phyloP scores from a whole-genome alignment of 2,329 filamentous ascomycete species.

The Albifimbria verrucaria region DNA sequence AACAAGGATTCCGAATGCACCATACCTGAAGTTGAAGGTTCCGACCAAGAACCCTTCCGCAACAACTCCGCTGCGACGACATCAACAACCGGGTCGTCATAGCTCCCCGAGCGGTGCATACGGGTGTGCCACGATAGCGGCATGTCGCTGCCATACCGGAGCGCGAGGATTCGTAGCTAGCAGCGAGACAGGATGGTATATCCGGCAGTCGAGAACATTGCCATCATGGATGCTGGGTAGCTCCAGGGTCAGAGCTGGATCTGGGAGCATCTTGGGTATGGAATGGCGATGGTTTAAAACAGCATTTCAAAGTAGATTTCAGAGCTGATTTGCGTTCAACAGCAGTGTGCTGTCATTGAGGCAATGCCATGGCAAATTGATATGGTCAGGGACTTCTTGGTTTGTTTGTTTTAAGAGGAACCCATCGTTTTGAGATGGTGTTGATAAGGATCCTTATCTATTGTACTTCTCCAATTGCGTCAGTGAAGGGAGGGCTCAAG shows the following conservation, averaged over 20 bases:
- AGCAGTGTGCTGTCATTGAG: background rate
- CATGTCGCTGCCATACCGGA: conserved; percentile 44
- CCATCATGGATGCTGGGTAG: conserved; percentile 84
- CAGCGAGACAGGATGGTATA: conserved; percentile 67
- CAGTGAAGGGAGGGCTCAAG: too few relatives aligned
- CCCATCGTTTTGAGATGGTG: background rate
- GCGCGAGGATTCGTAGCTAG: conserved; percentile 29
- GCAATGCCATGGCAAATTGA: background rate
- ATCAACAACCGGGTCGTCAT: conserved; percentile 78
- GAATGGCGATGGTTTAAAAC: background rate
- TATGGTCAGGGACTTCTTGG: background rate
- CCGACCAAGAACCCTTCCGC: conserved; percentile 71
- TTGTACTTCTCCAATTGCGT: background rate
- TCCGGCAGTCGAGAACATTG: conserved; percentile 70
- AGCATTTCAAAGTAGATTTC: too few relatives aligned
- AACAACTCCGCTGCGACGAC: conserved; percentile 62
- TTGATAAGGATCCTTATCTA: background rate
- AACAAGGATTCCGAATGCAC: background rate
- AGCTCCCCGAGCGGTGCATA: conserved; percentile 87
- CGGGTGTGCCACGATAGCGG: conserved; percentile 77
- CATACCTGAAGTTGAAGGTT: conserved; percentile 89
- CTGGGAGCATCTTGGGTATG: conserved; percentile 46
- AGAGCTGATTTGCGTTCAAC: background rate
- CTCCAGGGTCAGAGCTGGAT: conserved; percentile 63
- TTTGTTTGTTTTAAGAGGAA: background rate